A percentile compares a stretch with the other conserved stretches of the same genome.
These are phyloP conservation scores for Elaeagnus macrophylla DNA, from an alignment of 306 rosid species.

Conservation along the genomic window DNA sequence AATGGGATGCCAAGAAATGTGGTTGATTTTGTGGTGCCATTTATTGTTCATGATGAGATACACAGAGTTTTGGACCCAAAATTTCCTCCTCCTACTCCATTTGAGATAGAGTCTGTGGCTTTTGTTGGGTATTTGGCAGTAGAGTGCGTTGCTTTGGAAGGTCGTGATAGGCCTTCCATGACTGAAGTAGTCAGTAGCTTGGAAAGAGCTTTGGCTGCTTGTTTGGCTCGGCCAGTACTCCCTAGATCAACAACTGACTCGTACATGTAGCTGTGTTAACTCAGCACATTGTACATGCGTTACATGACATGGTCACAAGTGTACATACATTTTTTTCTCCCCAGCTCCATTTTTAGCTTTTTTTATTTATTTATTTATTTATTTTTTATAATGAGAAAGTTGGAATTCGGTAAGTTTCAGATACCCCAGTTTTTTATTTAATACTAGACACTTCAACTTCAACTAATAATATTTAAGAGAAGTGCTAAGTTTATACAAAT, in stretches of 20 bases:
- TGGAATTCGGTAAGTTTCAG: no score
- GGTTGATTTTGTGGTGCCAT: constrained; percentile 70
- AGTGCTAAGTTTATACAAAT: no score
- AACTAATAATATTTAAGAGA: no score
- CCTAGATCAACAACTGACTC: constrained; percentile 11
- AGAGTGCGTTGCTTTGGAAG: constrained; percentile 63
- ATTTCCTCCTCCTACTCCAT: constrained; percentile 66
- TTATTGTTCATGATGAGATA: constrained; percentile 56
- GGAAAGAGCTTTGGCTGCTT: constrained; percentile 55
- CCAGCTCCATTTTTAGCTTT: no score
- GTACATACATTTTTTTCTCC: no score
- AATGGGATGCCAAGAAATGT: constrained; percentile 68
- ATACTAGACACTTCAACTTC: no score
- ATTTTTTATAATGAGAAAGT: no score
- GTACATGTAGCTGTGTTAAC: no score
- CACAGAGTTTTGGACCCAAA: constrained; percentile 61
- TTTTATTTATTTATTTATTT: no score
- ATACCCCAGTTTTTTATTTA: no score
- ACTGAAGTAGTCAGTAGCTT: constrained; percentile 40
- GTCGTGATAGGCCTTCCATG: constrained; percentile 63
- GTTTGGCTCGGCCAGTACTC: constrained; percentile 33
- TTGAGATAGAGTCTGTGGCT: constrained; percentile 64
- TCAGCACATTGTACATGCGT: no score
- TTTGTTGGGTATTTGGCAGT: constrained; percentile 72
- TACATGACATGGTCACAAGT: no score